Evolutionary conservation across 371 early-diverging fungal genomes (phyloP), one percentile per base, ranked within the genome.

Genomic region (Mucor ambiguus): DNA sequence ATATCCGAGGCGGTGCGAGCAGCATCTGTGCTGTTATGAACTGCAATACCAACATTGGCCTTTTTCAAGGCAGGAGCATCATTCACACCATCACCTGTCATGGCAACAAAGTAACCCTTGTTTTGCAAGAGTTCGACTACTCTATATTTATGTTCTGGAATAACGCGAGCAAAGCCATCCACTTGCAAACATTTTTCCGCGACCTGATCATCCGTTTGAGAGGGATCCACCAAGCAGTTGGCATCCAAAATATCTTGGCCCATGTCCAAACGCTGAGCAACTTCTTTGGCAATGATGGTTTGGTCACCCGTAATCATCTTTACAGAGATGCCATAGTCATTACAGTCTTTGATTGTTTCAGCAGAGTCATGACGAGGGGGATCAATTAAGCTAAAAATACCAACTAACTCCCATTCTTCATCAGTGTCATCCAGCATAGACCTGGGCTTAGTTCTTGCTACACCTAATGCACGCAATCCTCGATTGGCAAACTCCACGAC

Each of bases 281-380:
- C 87, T 66, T 94, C 87, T 74, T 88, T 88, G 44, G 94, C 93
- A 71, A 96, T 93, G 43, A 93, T 89, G 24, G 90, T 81, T 75
- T 93, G 94, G 72, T 94, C 94, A 67, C 95, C 96, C 20, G 95
- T 95, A 70, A 95, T 92, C 95, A 96, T 95, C 77, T 94, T 89
- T 70, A 95, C 94, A 65, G 88, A 75, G 64, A 96, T 90, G 59
- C 96, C 96, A 56, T 92, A 90, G 26, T 75, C 75, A 58, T 90
- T 84, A 64, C 93, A 91, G 43, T 90, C 89, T 59, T 85, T 83
- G 63, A 95, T 90, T n/a, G 93, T 93, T 48, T 78, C 85, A 79
- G 87, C 85, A 63, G 89, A 86, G 44, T 89, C 90, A 59, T 84
- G 78, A 58, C 89, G 87, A 10, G 95, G 93, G 12, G 95, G 95